Evolutionary conservation across 2,329 filamentous ascomycete species (phyloP).

Genomic region (Neocatenulostroma microsporum): DNA sequence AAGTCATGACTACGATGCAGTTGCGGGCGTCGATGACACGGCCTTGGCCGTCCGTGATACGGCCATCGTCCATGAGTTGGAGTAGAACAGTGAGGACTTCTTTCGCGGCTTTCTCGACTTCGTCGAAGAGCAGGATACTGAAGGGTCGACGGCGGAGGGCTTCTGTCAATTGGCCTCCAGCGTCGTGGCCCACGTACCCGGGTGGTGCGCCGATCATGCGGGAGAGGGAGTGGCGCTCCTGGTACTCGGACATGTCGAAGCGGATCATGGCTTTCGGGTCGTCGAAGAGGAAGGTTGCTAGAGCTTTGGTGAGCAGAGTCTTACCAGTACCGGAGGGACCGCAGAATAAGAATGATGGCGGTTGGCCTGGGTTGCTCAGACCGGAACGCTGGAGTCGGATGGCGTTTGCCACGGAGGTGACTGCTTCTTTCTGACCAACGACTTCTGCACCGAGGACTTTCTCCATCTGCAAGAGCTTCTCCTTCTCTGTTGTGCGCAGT

Average conservation of each 20-base stretch:
- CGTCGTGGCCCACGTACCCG: slow-evolving; percentile 93
- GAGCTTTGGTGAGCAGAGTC: slow-evolving; percentile 93
- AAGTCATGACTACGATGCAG: slow-evolving; percentile 92
- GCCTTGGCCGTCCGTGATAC: slow-evolving; percentile 88
- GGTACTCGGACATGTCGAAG: slow-evolving; percentile 97
- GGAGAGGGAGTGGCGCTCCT: slow-evolving; percentile 93
- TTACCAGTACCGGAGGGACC: slow-evolving; percentile 96
- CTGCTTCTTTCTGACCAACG: slow-evolving; percentile 87
- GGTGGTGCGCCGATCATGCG: slow-evolving; percentile 87
- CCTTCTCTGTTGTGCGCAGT: slow-evolving; percentile 84
- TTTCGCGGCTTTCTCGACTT: slow-evolving; percentile 94
- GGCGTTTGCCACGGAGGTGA: slow-evolving; percentile 83
- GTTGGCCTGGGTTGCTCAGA: slow-evolving; percentile 81
- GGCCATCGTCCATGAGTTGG: slow-evolving; percentile 93
- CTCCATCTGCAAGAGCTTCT: slow-evolving; percentile 95
- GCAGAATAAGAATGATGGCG: slow-evolving; percentile 95
- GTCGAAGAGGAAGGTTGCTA: slow-evolving; percentile 87
- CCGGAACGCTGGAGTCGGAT: slow-evolving; percentile 91
- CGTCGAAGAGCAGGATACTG: slow-evolving; percentile 88
- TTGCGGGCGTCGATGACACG: slow-evolving; percentile 96
- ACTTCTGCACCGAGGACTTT: slow-evolving; percentile 75
- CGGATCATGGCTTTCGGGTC: slow-evolving; percentile 84
- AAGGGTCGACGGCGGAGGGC: slow-evolving; percentile 92
- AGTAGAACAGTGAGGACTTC: slow-evolving; percentile 88
- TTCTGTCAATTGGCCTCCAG: slow-evolving; percentile 92